Evolutionary conservation across 1,284 basidiomycete species (phyloP).

Genomic region (Kalmanozyma brasiliensis): DNA sequence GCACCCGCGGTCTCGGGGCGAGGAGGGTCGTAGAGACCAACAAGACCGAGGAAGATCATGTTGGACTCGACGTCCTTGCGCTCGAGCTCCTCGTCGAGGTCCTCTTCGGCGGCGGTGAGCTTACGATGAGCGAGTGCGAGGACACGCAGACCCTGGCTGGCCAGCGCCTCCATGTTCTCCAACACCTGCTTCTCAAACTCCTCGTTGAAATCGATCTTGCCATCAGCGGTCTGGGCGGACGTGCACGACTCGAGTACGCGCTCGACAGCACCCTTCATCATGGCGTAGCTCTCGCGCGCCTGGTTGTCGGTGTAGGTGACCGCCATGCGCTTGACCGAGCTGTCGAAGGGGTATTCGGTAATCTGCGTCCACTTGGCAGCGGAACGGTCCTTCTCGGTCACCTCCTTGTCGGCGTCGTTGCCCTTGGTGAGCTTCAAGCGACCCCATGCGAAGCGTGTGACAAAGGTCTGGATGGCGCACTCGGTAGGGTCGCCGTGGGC

Average conservation of each 20-base stretch:
- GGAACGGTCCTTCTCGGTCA: constrained; percentile 33
- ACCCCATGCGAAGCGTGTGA: constrained; percentile 69
- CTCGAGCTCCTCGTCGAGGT: constrained; percentile 47
- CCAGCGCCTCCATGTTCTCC: constrained; percentile 63
- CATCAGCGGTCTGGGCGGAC: constrained; percentile 57
- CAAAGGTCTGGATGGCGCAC: constrained; percentile 75
- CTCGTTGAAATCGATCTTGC: constrained; percentile 61
- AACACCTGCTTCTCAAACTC: constrained; percentile 49
- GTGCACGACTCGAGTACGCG: constrained; percentile 61
- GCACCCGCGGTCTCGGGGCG: constrained; percentile 75
- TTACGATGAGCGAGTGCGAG: constrained; percentile 61
- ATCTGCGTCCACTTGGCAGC: constrained; percentile 59
- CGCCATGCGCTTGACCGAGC: constrained; percentile 65
- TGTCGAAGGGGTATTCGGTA: constrained; percentile 71
- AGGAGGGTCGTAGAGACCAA: constrained; percentile 78
- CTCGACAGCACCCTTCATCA: constrained; percentile 68
- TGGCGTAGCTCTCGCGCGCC: constrained; percentile 52
- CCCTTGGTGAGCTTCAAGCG: constrained; percentile 55
- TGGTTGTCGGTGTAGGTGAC: constrained; percentile 69
- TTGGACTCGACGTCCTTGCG: constrained; percentile 72
- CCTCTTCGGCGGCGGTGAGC: constrained; percentile 47
- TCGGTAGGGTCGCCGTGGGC: constrained; percentile 78
- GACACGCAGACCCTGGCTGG: constrained; percentile 62
- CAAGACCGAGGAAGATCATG: constrained; percentile 75
- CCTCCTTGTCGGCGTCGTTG: constrained; percentile 42